Evolutionary conservation across 2,329 filamentous ascomycete species (phyloP), one percentile per base, ranked within the genome.

Genomic region (Calonectria hongkongensis): DNA sequence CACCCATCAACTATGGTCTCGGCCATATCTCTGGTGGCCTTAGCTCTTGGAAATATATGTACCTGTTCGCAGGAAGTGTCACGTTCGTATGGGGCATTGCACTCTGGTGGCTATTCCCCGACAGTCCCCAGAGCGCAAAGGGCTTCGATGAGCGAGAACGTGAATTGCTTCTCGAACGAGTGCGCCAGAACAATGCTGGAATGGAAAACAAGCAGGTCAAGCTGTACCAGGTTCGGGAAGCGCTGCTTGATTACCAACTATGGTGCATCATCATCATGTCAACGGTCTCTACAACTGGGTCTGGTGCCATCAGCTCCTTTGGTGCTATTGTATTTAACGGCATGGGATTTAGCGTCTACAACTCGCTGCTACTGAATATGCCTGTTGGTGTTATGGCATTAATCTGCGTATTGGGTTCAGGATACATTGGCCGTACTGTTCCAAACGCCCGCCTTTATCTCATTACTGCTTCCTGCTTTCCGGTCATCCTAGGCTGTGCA

Each of bases 101-200:
- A 1, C 69, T 90, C 2, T 82, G 86, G 62, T 75, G 83, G 56
- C 79, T 87, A 18, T 84, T 90, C 3, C 89, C 89, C 0, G 86
- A 90, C 66, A 85, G 82, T 0, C 86, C 86, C 30, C 81, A 87
- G 75, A 81, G 84, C 69, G 79, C 79, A 0, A 76, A 74, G 25
- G 71, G 67, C 2, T 79, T 81, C 47, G 75, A 60, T 2, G 62
- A 76, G 1, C 68, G 78, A 28, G 79, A 81, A n/a, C 76, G 76
- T 7, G 76, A 76, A 0, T 82, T 91, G 9, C 92, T 89, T 0
- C 92, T 93, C 2, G 90, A 88, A 71, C 94, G 92, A 78, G 87
- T 94, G 12, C 88, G 84, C 3, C 81, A 85, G 0, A 86, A 89
- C 36, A 78, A 83, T 65, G 87, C 86, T 0, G 87, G 87, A 6